phyloP scores from a whole-genome alignment of 768 basidiomycete species.

The Termitomyces bulborhizus region DNA sequence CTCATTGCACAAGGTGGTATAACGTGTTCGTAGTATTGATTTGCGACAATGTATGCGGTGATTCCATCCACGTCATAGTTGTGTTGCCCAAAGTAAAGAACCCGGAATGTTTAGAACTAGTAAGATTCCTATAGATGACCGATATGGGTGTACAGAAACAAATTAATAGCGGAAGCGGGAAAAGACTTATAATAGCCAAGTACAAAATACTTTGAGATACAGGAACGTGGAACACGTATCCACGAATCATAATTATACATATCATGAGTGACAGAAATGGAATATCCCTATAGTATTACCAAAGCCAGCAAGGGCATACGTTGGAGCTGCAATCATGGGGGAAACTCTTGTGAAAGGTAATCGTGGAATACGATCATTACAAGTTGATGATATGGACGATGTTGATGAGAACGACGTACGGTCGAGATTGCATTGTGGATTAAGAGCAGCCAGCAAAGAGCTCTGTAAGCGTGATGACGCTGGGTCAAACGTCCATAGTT shows the following conservation, averaged over 20 bases:
- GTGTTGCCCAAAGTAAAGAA: background rate
- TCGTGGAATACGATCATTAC: slow-evolving; percentile 35
- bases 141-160: background rate
- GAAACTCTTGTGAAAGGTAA: slow-evolving; percentile 80
- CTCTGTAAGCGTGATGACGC: slow-evolving; percentile 38
- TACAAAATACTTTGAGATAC: background rate
- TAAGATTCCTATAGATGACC: background rate
- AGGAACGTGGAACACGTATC: background rate
- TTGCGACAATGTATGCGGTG: background rate
- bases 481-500: slow-evolving; percentile 74
- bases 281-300: slow-evolving; percentile 73
- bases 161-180: background rate
- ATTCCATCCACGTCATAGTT: background rate
- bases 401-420: slow-evolving; percentile 18
- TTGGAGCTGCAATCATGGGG: slow-evolving; percentile 44
- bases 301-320: slow-evolving; percentile 62
- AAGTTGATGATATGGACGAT: slow-evolving; percentile 13
- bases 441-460: slow-evolving; percentile 45
- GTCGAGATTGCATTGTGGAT: slow-evolving; percentile 15
- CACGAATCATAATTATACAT: background rate
- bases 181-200: background rate
- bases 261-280: slow-evolving; percentile 22
- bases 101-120: background rate
- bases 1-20: background rate
- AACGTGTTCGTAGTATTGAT: background rate